A percentile compares a stretch with the other conserved stretches of the same genome.
These are phyloP conservation scores for Nitzschia sp. DNA, from an alignment of 108 stramenopile genomes.

Conservation along the genomic window DNA sequence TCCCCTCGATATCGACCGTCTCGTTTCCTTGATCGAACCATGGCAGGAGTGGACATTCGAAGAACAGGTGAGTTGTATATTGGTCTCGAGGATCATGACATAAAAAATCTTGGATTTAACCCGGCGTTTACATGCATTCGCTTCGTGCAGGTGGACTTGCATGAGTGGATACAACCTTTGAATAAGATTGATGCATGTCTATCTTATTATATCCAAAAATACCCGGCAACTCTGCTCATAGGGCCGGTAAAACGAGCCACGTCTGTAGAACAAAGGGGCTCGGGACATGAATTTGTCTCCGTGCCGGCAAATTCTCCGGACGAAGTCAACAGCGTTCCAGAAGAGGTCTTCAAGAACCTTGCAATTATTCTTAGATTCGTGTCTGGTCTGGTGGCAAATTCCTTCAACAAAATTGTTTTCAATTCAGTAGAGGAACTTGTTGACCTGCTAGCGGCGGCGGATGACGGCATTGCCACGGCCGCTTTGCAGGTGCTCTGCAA, in stretches of 20 bases:
- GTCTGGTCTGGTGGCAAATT: slow-evolving; percentile 68
- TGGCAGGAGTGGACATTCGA: slow-evolving; percentile 70
- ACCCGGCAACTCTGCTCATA: slow-evolving; percentile 63
- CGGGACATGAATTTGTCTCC: slow-evolving; percentile 7
- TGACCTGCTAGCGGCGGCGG: slow-evolving; percentile 71
- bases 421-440: slow-evolving; percentile 77
- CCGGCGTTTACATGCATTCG: background rate
- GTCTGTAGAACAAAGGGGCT: slow-evolving; percentile 14
- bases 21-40: slow-evolving; percentile 55
- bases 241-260: slow-evolving; percentile 41
- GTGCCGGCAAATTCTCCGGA: slow-evolving; percentile 43
- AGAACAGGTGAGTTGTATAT: slow-evolving; percentile 74
- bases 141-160: slow-evolving; percentile 69
- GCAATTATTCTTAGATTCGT: slow-evolving; percentile 68
- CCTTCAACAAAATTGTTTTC: slow-evolving; percentile 83
- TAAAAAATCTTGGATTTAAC: too few species aligned
- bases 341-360: slow-evolving; percentile 33
- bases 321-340: slow-evolving; percentile 48
- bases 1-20: slow-evolving; percentile 53
- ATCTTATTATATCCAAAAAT: slow-evolving; percentile 53
- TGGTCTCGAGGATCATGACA: background rate
- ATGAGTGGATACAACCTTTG: slow-evolving; percentile 81
- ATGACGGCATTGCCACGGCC: slow-evolving; percentile 61
- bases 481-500: slow-evolving; percentile 62
- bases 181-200: slow-evolving; percentile 80